These are phyloP conservation scores for Ogataea naganishii DNA, from an alignment of 805 yeast species.

Conservation along the genomic window DNA sequence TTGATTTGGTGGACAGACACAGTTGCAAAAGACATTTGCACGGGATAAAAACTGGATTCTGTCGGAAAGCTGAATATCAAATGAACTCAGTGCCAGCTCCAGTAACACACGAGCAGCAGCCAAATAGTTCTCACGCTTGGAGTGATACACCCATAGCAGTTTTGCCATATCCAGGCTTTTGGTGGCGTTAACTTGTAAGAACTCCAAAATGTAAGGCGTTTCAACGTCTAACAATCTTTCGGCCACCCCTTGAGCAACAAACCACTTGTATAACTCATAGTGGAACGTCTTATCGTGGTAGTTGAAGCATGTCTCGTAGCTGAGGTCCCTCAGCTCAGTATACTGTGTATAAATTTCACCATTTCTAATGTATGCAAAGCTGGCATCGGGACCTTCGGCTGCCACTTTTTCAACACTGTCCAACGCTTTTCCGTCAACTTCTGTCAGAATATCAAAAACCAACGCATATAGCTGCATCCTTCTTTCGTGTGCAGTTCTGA, in stretches of 20 bases:
- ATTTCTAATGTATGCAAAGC: conserved; percentile 26
- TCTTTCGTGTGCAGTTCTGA: conserved; percentile 40
- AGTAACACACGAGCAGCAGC: conserved; percentile 81
- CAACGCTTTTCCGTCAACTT: conserved; percentile 58
- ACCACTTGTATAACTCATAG: conserved; percentile 88
- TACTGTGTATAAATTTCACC: conserved; percentile 37
- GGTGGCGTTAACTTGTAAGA: conserved; percentile 58
- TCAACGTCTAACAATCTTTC: conserved; percentile 72
- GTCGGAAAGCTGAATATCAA: conserved; percentile 55
- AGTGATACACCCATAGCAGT: conserved; percentile 81
- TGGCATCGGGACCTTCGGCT: conserved; percentile 6
- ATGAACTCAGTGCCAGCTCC: conserved; percentile 64
- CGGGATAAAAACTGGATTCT: conserved; percentile 85
- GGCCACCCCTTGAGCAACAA: conserved; percentile 65
- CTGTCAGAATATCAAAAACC: conserved; percentile 66
- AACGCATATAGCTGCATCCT: conserved; percentile 58
- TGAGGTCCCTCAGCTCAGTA: conserved; percentile 54
- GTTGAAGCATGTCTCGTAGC: conserved; percentile 66
- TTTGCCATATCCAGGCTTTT: conserved; percentile 69
- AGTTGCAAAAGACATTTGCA: conserved; percentile 88
- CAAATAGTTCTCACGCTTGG: conserved; percentile 68
- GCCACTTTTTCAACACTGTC: conserved; percentile 25
- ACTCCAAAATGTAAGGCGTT: conserved; percentile 73
- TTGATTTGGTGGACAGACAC: conserved; percentile 67
- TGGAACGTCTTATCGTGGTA: conserved; percentile 83